Conservation (phyloP, 768 basidiomycete species). For the Agaricus sinodeliciosus region DNA sequence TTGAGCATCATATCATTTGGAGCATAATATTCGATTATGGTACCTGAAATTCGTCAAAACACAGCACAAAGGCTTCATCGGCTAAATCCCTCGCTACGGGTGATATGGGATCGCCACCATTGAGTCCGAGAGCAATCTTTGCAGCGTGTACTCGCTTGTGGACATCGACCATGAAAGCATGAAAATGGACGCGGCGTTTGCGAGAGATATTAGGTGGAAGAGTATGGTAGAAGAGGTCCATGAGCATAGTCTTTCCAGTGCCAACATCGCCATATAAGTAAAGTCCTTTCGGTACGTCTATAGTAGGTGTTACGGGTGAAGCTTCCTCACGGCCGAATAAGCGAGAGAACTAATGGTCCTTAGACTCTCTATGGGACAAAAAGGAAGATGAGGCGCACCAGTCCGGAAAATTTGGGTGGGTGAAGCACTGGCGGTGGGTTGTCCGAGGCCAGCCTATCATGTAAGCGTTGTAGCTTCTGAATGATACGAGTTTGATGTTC, state of each 20-base stretch:
- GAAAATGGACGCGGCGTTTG: conserved; percentile 93
- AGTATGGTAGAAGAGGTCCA: conserved; percentile 93
- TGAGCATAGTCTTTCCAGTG: conserved; percentile 97
- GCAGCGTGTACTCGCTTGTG: conserved; percentile 87
- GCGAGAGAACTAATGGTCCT: conserved; percentile 34
- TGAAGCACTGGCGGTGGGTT: conserved; percentile 58
- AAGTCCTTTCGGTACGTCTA: conserved; percentile 71
- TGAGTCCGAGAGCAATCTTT: conserved; percentile 62
- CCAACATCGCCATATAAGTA: conserved; percentile 97
- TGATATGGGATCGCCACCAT: conserved; percentile 75
- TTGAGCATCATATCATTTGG: background rate
- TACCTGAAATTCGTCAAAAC: conserved; percentile 98
- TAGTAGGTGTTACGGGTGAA: conserved; percentile 34
- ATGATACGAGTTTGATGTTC: conserved; percentile 83
- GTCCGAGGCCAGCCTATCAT: conserved; percentile 66
- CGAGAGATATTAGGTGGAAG: conserved; percentile 59
- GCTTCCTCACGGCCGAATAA: conserved; percentile 34
- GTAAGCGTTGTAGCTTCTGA: conserved; percentile 70
- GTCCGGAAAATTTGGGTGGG: conserved; percentile 27
- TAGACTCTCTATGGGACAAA: background rate
- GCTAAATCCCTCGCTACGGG: conserved; percentile 88
- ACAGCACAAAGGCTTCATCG: conserved; percentile 75
- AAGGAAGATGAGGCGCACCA: conserved; percentile 25
- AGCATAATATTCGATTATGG: background rate
- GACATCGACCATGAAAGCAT: conserved; percentile 99